Base-by-base conservation (phyloP, 768 basidiomycete species). In the Panellus pusillus region DNA sequence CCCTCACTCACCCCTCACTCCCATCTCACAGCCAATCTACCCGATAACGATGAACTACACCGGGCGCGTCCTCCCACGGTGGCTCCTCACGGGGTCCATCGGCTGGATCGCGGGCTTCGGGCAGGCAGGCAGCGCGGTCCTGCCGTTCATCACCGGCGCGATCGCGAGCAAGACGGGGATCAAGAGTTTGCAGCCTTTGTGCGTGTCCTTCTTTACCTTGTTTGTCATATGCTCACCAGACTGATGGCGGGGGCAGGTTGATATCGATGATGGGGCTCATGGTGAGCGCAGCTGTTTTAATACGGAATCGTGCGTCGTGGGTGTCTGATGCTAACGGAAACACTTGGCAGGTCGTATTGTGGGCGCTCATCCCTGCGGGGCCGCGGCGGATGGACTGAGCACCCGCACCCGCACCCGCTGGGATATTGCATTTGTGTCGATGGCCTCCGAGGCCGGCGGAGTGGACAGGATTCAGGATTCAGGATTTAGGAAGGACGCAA, bases 131-230 rank as follows among this genome's bases (percentile, higher is more conserved):
- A 82, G 83, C 38, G 89, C 89, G 0, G 57, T 87, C 7, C 63
- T 91, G 5, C 89, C 90, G 0, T 89, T 91, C 61, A 76, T 89
- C 55, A 86, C 86, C 1, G 88, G 89, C 19, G 77, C 82, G 2
- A 77, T 91, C 20, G 80, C 89, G 6, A 75, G 76, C 20, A 81
- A 75, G 54, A 79, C 82, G 36, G 88, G 80, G 0, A 86, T 88
- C 39, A 70, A 73, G 52, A 79, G 75, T 56, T 64, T 87, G 51
- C 83, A 86, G 59, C 85, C 86, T 7, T 66, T 86, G 84, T 86
- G 6, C 24, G 58, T 66, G 83, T 70, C 7, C 20, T 47, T 48
- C 3, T 3, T 13, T 17, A 13, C n/a, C n/a, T n/a, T n/a, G 17
- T 24, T n/a, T 36, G 14, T 2, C 13, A 20, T 2, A 11, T 4